These are phyloP conservation scores for Coniochaeta sp. DNA, from an alignment of 2,329 filamentous ascomycete genomes.

Conservation along the genomic window DNA sequence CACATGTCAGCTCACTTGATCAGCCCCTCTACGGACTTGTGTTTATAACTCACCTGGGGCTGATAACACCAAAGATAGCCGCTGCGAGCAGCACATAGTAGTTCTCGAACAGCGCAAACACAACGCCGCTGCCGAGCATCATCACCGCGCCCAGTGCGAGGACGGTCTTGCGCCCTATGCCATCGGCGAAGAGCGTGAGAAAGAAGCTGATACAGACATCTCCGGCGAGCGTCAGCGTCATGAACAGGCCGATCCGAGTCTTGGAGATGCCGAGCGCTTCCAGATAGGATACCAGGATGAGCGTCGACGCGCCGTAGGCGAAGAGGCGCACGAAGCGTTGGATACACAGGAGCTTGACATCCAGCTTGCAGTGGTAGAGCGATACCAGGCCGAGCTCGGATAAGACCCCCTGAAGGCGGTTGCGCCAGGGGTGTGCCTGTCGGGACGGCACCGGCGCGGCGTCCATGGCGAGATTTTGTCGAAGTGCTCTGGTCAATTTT, in stretches of 20 bases:
- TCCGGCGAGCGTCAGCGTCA: constrained; percentile 56
- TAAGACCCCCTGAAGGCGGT: not conserved
- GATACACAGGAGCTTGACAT: constrained; percentile 50
- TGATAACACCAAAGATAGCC: constrained; percentile 55
- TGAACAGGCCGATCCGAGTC: constrained; percentile 52
- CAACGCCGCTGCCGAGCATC: constrained; percentile 48
- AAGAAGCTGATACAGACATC: constrained; percentile 52
- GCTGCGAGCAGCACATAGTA: constrained; percentile 53
- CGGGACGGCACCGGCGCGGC: not conserved
- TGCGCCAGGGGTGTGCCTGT: not conserved
- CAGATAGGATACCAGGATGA: constrained; percentile 51
- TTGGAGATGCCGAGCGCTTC: constrained; percentile 41
- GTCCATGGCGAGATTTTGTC: not conserved
- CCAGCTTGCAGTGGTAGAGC: constrained; percentile 24
- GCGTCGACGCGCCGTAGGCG: constrained; percentile 52
- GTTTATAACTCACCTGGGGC: constrained; percentile 26
- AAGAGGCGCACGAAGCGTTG: constrained; percentile 56
- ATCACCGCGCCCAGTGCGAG: constrained; percentile 45
- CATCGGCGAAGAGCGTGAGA: constrained; percentile 52
- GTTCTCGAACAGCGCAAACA: constrained; percentile 43
- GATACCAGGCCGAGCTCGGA: not conserved
- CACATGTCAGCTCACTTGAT: not conserved
- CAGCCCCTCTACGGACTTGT: not conserved
- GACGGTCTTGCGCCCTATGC: constrained; percentile 45
- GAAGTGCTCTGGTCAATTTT: not conserved